A percentile compares a stretch with the other conserved stretches of the same genome.
phyloP scores from a whole-genome alignment of 768 basidiomycete species.

The Zangia roseola region DNA sequence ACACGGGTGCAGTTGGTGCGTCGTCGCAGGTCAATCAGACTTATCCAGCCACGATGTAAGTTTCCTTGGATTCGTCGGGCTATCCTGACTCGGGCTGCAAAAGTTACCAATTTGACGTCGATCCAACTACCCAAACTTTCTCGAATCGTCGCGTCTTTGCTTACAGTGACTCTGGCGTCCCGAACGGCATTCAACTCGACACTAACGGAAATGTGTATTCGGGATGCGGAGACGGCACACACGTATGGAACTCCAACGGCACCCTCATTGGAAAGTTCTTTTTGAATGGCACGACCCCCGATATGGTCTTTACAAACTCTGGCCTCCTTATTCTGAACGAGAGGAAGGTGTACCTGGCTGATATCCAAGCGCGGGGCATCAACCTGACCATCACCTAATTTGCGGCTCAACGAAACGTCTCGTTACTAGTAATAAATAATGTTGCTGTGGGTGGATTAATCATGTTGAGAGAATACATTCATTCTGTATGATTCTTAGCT shows the following conservation, averaged over 20 bases:
- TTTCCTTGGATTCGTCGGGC: not conserved
- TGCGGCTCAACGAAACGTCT: not conserved
- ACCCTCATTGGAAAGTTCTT: slow-evolving; percentile 67
- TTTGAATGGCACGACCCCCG: slow-evolving; percentile 34
- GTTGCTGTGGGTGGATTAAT: too few relatives aligned
- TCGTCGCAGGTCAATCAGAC: slow-evolving; percentile 54
- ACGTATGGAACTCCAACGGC: slow-evolving; percentile 58
- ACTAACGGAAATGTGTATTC: slow-evolving; percentile 63
- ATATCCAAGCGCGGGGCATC: slow-evolving; percentile 34
- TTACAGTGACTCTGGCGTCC: slow-evolving; percentile 63
- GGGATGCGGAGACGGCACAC: slow-evolving; percentile 66
- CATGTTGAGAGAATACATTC: too few relatives aligned
- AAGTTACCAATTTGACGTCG: slow-evolving; percentile 73
- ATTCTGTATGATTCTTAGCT: too few relatives aligned
- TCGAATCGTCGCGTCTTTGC: slow-evolving; percentile 62
- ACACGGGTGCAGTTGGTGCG: slow-evolving; percentile 37
- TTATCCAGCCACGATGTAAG: slow-evolving; percentile 67
- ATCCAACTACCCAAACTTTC: slow-evolving; percentile 53
- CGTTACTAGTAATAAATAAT: too few relatives aligned
- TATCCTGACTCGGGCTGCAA: slow-evolving; percentile 1
- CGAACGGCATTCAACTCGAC: slow-evolving; percentile 70
- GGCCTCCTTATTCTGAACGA: slow-evolving; percentile 41
- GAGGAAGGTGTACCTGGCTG: slow-evolving; percentile 37
- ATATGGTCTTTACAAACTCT: slow-evolving; percentile 42
- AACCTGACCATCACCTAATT: slow-evolving; percentile 11